These are phyloP conservation scores for Willaertia magna DNA, from an alignment of 208 protist genomes.

Conservation along the genomic window DNA sequence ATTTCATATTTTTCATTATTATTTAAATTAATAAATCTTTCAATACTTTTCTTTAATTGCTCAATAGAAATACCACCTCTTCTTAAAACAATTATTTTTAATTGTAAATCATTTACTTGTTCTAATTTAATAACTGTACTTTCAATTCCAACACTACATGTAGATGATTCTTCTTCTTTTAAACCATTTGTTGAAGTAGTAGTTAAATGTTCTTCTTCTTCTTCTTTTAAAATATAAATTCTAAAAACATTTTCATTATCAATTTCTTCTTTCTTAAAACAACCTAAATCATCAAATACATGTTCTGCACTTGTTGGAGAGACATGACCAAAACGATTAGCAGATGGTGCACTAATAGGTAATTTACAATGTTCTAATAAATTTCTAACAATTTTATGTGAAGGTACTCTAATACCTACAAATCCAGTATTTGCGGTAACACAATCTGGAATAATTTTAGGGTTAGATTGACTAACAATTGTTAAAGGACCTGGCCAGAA, in stretches of 20 bases:
- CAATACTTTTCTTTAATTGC: background rate
- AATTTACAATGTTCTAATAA: constrained; percentile 53
- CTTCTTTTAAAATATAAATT: background rate
- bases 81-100: background rate
- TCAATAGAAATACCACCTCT: constrained; percentile 14
- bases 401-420: constrained; percentile 65
- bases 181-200: constrained; percentile 53
- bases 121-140: constrained; percentile 55
- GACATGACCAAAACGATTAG: constrained; percentile 78
- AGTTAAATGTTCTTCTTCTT: background rate
- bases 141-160: constrained; percentile 70
- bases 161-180: background rate
- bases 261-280: constrained; percentile 47
- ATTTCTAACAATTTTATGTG: constrained; percentile 46
- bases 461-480: constrained; percentile 53
- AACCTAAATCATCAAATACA: constrained; percentile 70
- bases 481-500: constrained; percentile 83
- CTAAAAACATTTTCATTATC: constrained; percentile 61
- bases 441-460: constrained; percentile 41
- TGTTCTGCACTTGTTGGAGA: constrained; percentile 70
- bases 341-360: constrained; percentile 68
- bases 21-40: background rate
- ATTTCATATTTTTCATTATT: background rate
- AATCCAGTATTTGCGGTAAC: constrained; percentile 67
- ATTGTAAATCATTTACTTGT: background rate